A percentile compares a stretch with the other conserved stretches of the same genome.
Conservation (phyloP, 2,329 filamentous ascomycete genomes). For the Blastomyces percursus region DNA sequence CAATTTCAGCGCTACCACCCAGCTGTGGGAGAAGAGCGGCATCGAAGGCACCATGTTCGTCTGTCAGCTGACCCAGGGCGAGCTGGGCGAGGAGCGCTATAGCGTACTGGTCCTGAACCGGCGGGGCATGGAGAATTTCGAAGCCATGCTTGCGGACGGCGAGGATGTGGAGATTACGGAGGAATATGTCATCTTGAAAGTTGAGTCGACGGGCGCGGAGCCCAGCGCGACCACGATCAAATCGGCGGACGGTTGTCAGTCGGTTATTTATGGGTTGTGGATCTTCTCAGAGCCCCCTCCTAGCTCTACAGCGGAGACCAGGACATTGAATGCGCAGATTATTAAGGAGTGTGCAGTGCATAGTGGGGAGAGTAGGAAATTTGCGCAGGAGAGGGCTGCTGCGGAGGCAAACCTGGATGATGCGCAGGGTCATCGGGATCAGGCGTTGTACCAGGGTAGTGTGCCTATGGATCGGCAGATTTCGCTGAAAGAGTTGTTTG, state of each 20-base stretch:
- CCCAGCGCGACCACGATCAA: slow-evolving; percentile 15
- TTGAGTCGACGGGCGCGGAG: slow-evolving; percentile 25
- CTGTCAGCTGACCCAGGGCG: slow-evolving; percentile 48
- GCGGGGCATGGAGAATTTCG: slow-evolving; percentile 58
- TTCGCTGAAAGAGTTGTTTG: slow-evolving; percentile 44
- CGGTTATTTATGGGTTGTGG: slow-evolving; percentile 49
- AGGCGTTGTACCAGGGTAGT: slow-evolving; percentile 21
- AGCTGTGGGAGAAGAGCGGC: slow-evolving; percentile 72
- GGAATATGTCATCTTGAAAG: slow-evolving; percentile 50
- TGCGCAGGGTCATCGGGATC: slow-evolving; percentile 24
- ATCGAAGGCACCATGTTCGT: slow-evolving; percentile 86
- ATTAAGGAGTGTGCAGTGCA: slow-evolving; percentile 46
- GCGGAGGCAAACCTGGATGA: slow-evolving; percentile 21
- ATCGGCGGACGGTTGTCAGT: slow-evolving; percentile 10
- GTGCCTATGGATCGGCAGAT: slow-evolving; percentile 44
- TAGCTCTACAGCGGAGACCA: slow-evolving; percentile 43
- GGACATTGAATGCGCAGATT: slow-evolving; percentile 42
- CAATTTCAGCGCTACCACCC: slow-evolving; percentile 54
- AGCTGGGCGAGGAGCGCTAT: slow-evolving; percentile 39
- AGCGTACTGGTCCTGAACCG: slow-evolving; percentile 62
- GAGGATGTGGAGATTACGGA: slow-evolving; percentile 55
- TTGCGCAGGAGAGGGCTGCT: slow-evolving; percentile 32
- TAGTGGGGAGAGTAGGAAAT: slow-evolving; percentile 40
- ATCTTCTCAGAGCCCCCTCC: slow-evolving; percentile 51
- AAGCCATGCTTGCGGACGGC: slow-evolving; percentile 48